Evolutionary conservation across 352 stramenopile species (phyloP).

Genomic region (Phytopythium helicoides): DNA sequence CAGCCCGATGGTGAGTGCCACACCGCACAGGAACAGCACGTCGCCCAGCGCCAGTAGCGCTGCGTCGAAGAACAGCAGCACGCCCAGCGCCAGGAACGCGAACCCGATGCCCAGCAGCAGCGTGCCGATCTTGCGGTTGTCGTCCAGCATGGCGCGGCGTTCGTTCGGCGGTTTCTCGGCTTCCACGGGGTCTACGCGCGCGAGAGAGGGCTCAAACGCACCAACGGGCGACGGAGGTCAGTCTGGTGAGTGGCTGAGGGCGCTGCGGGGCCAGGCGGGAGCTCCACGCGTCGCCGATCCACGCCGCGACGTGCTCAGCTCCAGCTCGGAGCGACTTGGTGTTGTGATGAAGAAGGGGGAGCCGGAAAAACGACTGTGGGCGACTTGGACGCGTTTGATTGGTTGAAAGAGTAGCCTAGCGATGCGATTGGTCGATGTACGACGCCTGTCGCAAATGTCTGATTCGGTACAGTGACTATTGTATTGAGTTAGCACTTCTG

Average conservation of each 20-base stretch:
- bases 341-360: constrained; percentile 6
- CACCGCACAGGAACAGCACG: constrained; percentile 91
- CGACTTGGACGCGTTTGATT: constrained; percentile 24
- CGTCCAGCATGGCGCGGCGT: constrained; percentile 66
- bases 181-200: no score
- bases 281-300: no score
- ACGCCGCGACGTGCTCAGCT: no score
- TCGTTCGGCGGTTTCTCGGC: not conserved
- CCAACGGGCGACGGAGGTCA: no score
- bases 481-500: not conserved
- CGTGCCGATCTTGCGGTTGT: constrained; percentile 97
- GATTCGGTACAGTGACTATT: not conserved
- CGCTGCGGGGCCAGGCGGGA: no score
- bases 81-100: constrained; percentile 91
- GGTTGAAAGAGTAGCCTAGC: constrained; percentile 10
- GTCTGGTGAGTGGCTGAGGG: no score
- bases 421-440: constrained; percentile 10
- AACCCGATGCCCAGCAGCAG: constrained; percentile 91
- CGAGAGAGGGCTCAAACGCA: no score
- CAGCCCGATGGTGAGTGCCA: constrained; percentile 93
- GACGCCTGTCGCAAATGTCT: no score
- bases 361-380: constrained; percentile 5
- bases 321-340: no score
- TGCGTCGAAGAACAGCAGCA: constrained; percentile 95
- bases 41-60: constrained; percentile 93